Conservation (phyloP, 1,139 yeast genomes). For the Zygosaccharomyces pseudobailii region DNA sequence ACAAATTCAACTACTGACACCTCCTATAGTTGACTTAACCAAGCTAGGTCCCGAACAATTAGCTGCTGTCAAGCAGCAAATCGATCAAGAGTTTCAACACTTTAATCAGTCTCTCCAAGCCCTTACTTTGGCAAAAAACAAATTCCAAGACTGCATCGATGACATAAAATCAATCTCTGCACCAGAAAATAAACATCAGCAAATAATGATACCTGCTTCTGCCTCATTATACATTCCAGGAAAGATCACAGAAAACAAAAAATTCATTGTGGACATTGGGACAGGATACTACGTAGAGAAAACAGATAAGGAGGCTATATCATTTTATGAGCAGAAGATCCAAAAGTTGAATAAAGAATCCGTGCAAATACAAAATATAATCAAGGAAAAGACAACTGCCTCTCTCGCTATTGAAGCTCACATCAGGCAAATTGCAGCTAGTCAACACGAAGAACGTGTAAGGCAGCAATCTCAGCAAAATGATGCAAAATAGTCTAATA, state of each 20-base stretch:
- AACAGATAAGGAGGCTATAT: slow-evolving; percentile 57
- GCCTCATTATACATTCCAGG: slow-evolving; percentile 91
- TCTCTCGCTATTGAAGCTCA: slow-evolving; percentile 31
- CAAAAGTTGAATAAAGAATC: slow-evolving; percentile 69
- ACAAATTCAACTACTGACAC: slow-evolving; percentile 10
- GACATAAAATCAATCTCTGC: slow-evolving; percentile 58
- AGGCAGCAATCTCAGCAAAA: slow-evolving; percentile 10
- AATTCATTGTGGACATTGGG: slow-evolving; percentile 88
- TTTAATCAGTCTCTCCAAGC: slow-evolving; percentile 82
- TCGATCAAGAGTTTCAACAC: slow-evolving; percentile 83
- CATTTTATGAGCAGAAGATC: slow-evolving; percentile 71
- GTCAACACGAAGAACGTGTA: slow-evolving; percentile 21
- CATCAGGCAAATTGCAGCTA: slow-evolving; percentile 28
- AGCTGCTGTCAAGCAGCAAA: slow-evolving; percentile 73
- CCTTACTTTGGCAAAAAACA: slow-evolving; percentile 73
- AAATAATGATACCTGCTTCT: slow-evolving; percentile 80
- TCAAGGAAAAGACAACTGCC: slow-evolving; percentile 50
- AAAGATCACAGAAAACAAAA: slow-evolving; percentile 52
- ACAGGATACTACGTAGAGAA: slow-evolving; percentile 94
- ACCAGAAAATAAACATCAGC: slow-evolving; percentile 42
- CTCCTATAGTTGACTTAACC: slow-evolving; percentile 48
- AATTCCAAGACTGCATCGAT: slow-evolving; percentile 74
- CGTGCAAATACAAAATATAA: slow-evolving; percentile 66
- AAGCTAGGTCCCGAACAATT: slow-evolving; percentile 79
- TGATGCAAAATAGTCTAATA: slow-evolving; percentile 1